A percentile compares a stretch with the other conserved stretches of the same genome.
Evolutionary conservation across 2,329 filamentous ascomycete species (phyloP).

Genomic region (Aspergillus intermedius): DNA sequence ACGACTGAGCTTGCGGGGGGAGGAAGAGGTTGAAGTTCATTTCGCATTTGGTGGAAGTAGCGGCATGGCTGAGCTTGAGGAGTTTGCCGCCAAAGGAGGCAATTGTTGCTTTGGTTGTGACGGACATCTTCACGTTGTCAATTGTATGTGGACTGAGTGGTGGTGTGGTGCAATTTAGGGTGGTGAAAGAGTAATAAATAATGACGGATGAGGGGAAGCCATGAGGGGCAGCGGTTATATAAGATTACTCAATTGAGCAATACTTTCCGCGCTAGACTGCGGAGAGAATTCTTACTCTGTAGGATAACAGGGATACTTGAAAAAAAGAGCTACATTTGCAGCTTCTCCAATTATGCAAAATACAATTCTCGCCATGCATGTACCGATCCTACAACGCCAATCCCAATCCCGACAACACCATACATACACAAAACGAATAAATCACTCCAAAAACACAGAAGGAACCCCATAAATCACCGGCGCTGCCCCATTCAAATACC

Average conservation of each 20-base stretch:
- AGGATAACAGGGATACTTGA: not conserved
- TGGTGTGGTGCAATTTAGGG: not conserved
- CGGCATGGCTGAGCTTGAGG: conserved; percentile 84
- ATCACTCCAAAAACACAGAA: conserved; percentile 59
- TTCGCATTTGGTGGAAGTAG: conserved; percentile 69
- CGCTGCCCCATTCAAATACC: conserved; percentile 87
- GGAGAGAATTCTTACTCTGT: not conserved
- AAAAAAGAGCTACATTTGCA: not conserved
- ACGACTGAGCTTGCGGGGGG: conserved; percentile 59
- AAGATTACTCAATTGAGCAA: not conserved
- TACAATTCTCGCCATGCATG: not conserved
- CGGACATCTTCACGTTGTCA: conserved; percentile 54
- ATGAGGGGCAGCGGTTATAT: not conserved
- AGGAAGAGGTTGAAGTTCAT: conserved; percentile 94
- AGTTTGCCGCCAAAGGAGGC: conserved; percentile 89
- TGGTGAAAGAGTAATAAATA: conserved; percentile 3
- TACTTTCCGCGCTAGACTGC: not conserved
- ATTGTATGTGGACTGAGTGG: conserved; percentile 2
- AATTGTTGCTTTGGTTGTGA: conserved; percentile 85
- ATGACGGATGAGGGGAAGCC: conserved; percentile 21
- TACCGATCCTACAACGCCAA: not conserved
- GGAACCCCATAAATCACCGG: conserved; percentile 94
- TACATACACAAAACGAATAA: not conserved
- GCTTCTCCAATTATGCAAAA: not conserved
- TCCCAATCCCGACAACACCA: not conserved